Evolutionary conservation across 148 eudicot species (phyloP).

Genomic region (Polygonum maritimum): DNA sequence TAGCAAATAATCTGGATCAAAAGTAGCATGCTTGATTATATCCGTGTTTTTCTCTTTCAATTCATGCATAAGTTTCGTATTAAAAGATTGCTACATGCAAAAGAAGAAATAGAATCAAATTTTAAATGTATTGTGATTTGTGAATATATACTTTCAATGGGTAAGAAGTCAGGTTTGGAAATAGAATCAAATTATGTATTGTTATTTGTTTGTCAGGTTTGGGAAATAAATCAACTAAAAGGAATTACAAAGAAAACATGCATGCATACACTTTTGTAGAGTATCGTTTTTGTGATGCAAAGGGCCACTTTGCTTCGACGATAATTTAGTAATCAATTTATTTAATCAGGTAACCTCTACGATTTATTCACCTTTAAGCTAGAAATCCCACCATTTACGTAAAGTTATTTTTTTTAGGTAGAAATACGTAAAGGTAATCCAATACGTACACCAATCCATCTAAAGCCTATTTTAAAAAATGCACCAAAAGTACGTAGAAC

Average conservation of each 20-base stretch:
- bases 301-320: background rate
- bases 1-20: background rate
- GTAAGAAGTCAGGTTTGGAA: background rate
- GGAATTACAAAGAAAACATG: background rate
- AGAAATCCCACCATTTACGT: slow-evolving; percentile 1
- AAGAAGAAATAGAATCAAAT: background rate
- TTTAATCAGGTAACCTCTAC: background rate
- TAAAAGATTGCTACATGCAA: background rate
- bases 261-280: background rate
- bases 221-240: background rate
- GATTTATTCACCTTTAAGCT: background rate
- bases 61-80: background rate
- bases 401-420: background rate
- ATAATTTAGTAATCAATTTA: background rate
- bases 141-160: background rate
- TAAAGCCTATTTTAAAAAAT: background rate
- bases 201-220: background rate
- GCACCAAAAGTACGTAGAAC: background rate
- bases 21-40: background rate
- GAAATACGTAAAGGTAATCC: too few species aligned
- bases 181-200: too few species aligned
- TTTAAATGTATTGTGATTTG: background rate
- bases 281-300: background rate
- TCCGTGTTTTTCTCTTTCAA: background rate
- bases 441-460: background rate